A percentile compares a stretch with the other conserved stretches of the same genome.
These are phyloP conservation scores for Curvularia sp. DNA, from an alignment of 2,329 filamentous ascomycete genomes.

Conservation along the genomic window DNA sequence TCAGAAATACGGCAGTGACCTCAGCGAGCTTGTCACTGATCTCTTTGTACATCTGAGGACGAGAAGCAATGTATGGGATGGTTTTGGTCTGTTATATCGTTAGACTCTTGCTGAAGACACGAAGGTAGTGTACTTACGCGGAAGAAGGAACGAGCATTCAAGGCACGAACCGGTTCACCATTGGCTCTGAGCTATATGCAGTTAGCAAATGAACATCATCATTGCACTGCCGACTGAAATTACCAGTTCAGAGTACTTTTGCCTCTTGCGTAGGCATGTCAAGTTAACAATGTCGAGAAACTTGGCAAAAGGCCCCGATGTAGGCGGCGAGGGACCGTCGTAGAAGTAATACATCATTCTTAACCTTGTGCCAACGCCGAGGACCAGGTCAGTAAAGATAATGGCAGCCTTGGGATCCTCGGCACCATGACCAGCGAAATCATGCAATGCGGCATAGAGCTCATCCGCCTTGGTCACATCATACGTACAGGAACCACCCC, in stretches of 20 bases:
- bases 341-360: slow-evolving; percentile 34
- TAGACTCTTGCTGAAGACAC: slow-evolving; percentile 11
- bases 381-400: slow-evolving; percentile 28
- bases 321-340: slow-evolving; percentile 39
- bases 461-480: slow-evolving; percentile 31
- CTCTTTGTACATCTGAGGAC: slow-evolving; percentile 45
- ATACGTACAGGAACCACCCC: slow-evolving; percentile 51
- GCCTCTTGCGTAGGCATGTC: slow-evolving; percentile 29
- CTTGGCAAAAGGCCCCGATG: slow-evolving; percentile 39
- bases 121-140: slow-evolving; percentile 19
- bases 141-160: slow-evolving; percentile 31
- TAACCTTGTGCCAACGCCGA: slow-evolving; percentile 12
- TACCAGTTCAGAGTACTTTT: slow-evolving; percentile 46
- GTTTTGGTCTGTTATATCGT: slow-evolving; percentile 30
- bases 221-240: slow-evolving; percentile 8
- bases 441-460: slow-evolving; percentile 46
- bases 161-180: slow-evolving; percentile 17
- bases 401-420: slow-evolving; percentile 35
- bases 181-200: slow-evolving; percentile 22
- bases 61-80: slow-evolving; percentile 32
- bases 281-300: slow-evolving; percentile 41
- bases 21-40: slow-evolving; percentile 42
- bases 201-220: slow-evolving; percentile 2
- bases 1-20: slow-evolving; percentile 36
- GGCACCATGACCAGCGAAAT: slow-evolving; percentile 38